A percentile compares a stretch with the other conserved stretches of the same genome.
Evolutionary conservation across 163 green algal genomes (phyloP).

Genomic region (Prototheca wickerhamii): DNA sequence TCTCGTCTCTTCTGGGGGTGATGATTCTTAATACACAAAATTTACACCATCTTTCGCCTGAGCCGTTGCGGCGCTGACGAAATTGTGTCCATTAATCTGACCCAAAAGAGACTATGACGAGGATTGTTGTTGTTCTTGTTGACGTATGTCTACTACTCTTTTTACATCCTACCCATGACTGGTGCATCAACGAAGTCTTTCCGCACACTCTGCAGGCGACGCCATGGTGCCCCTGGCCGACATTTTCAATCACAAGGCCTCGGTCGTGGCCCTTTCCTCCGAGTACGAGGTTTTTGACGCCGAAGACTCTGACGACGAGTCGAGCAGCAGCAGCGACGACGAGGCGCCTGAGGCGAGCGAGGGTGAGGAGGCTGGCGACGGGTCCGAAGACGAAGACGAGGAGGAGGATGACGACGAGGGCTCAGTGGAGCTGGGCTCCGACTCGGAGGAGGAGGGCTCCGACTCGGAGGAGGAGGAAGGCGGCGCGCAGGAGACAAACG

Average conservation of each 20-base stretch:
- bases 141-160: too few species aligned
- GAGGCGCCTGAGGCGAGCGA: background rate
- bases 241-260: slow-evolving; percentile 88
- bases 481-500: background rate
- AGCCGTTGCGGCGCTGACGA: background rate
- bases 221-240: slow-evolving; percentile 66
- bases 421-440: slow-evolving; percentile 1
- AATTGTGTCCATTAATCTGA: background rate
- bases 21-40: background rate
- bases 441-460: slow-evolving; percentile 4
- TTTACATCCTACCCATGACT: background rate
- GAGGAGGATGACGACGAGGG: slow-evolving; percentile 13
- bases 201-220: slow-evolving; percentile 35
- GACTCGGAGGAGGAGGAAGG: background rate
- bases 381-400: slow-evolving; percentile 1
- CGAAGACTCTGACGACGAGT: slow-evolving; percentile 15
- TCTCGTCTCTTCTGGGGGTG: background rate
- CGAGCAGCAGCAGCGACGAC: slow-evolving; percentile 10
- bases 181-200: background rate
- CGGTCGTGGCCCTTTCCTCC: slow-evolving; percentile 46
- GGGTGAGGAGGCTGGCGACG: slow-evolving; percentile 8
- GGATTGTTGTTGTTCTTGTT: too few species aligned
- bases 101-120: too few species aligned
- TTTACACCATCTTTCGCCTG: slow-evolving; percentile 4
- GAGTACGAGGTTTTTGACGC: slow-evolving; percentile 36